Evolutionary conservation across 768 basidiomycete species (phyloP).

Genomic region (Scleroderma bovista): DNA sequence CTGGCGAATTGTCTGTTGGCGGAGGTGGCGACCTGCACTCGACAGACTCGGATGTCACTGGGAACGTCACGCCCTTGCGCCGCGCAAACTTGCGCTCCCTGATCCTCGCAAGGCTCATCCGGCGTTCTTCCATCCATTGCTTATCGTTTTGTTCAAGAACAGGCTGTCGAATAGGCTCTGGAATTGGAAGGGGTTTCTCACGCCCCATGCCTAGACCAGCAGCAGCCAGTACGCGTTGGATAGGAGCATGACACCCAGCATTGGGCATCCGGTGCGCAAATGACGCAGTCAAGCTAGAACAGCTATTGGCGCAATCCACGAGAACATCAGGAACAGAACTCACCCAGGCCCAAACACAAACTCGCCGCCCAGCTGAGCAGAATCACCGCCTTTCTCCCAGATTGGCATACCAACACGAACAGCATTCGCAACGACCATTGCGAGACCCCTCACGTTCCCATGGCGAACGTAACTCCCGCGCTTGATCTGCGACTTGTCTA

Average conservation of each 20-base stretch:
- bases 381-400: constrained; percentile 75
- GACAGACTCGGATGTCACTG: constrained; percentile 5
- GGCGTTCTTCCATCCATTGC: constrained; percentile 32
- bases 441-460: constrained; percentile 58
- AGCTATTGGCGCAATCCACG: background rate
- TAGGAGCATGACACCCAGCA: constrained; percentile 68
- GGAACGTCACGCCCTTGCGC: constrained; percentile 23
- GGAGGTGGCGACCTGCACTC: constrained; percentile 13
- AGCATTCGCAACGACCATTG: constrained; percentile 68
- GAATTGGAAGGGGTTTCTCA: constrained; percentile 12
- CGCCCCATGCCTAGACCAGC: constrained; percentile 41
- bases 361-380: constrained; percentile 83
- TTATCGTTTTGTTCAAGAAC: constrained; percentile 23
- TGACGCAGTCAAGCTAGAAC: constrained; percentile 51
- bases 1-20: constrained; percentile 17
- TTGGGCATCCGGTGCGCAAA: constrained; percentile 86
- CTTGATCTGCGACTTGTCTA: constrained; percentile 37
- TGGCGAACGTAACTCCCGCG: constrained; percentile 64
- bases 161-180: constrained; percentile 4
- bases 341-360: constrained; percentile 70
- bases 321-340: constrained; percentile 33
- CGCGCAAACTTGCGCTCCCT: constrained; percentile 29
- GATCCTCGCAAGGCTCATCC: constrained; percentile 25
- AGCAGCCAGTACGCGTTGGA: constrained; percentile 59
- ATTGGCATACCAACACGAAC: constrained; percentile 74